Evolutionary conservation across 2,329 filamentous ascomycete species (phyloP).

Genomic region (Sporothrix phasma): DNA sequence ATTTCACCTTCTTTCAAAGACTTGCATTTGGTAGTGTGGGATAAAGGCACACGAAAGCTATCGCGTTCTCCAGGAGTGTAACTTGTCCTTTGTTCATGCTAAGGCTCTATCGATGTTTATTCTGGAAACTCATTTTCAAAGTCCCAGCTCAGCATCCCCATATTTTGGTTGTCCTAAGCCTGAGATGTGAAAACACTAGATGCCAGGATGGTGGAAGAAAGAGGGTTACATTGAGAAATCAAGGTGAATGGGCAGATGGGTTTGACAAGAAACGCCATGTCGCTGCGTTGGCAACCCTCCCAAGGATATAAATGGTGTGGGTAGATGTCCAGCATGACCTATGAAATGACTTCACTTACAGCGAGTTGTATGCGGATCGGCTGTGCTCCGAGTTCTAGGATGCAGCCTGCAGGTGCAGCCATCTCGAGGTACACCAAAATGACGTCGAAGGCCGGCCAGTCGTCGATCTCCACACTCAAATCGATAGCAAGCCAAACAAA

Average conservation of each 20-base stretch:
- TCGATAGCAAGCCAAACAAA: not conserved
- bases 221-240: conserved; percentile 2
- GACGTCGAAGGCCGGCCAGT: not conserved
- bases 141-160: no score
- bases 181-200: no score
- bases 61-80: no score
- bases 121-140: no score
- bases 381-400: not conserved
- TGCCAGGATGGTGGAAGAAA: not conserved
- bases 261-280: not conserved
- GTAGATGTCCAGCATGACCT: not conserved
- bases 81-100: no score
- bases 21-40: not conserved
- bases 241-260: conserved; percentile 4
- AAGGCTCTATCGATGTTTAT: no score
- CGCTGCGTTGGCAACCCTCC: not conserved
- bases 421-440: not conserved
- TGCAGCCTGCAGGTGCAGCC: not conserved
- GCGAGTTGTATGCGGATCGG: not conserved
- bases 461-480: not conserved
- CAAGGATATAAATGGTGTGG: not conserved
- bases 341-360: not conserved
- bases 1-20: not conserved
- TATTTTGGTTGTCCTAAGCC: no score
- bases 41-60: not conserved